Evolutionary conservation across 2,329 filamentous ascomycete species (phyloP).

Genomic region (Aspergillus fumigatiaffinis): DNA sequence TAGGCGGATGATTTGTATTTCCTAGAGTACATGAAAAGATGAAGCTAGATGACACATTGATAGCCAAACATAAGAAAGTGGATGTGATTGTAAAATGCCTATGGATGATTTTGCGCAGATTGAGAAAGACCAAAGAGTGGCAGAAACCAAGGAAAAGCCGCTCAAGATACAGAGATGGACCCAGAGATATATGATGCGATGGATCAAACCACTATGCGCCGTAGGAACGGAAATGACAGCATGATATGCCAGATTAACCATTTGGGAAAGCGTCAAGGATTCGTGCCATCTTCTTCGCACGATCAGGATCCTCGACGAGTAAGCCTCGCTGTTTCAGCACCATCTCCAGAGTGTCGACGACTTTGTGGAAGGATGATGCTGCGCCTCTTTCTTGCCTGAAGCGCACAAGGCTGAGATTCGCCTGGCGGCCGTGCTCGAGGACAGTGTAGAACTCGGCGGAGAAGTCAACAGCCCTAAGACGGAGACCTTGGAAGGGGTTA

Average conservation of each 20-base stretch:
- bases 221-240: background rate
- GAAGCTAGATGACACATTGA: background rate
- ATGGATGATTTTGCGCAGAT: background rate
- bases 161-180: background rate
- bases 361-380: conserved; percentile 79
- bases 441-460: conserved; percentile 84
- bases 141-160: background rate
- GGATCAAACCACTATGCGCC: background rate
- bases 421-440: conserved; percentile 75
- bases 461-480: conserved; percentile 83
- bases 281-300: conserved; percentile 64
- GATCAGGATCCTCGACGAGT: conserved; percentile 64
- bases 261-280: conserved; percentile 29
- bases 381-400: conserved; percentile 91
- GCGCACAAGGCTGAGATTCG: conserved; percentile 72
- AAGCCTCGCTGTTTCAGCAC: conserved; percentile 63
- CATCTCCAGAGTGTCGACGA: conserved; percentile 70
- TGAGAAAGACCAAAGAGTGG: background rate
- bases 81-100: background rate
- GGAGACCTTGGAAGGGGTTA: conserved; percentile 55
- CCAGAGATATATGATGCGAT: background rate
- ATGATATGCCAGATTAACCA: conserved; percentile 2
- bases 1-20: background rate
- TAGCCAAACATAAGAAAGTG: background rate
- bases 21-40: background rate